phyloP scores from a whole-genome alignment of 2,329 filamentous ascomycete species.

The Phialophora macrospora region DNA sequence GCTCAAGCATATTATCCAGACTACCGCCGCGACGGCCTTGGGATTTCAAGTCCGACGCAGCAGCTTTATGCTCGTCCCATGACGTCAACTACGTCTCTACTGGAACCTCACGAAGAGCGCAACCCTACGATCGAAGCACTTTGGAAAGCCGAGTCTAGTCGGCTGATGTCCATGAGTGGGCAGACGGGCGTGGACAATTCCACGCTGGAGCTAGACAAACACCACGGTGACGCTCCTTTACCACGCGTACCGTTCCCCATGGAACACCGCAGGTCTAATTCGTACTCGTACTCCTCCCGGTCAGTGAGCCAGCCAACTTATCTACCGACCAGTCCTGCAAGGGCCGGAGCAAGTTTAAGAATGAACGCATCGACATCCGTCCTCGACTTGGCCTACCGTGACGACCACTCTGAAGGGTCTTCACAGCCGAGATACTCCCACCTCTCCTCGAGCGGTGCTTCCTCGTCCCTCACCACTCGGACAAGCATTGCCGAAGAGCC shows the following conservation, averaged over 20 bases:
- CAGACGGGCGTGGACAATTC: constrained; percentile 26
- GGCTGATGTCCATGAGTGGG: constrained; percentile 37
- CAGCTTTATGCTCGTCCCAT: constrained; percentile 20
- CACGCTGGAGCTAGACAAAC: constrained; percentile 20
- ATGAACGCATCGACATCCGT: constrained; percentile 20
- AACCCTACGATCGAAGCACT: constrained; percentile 38
- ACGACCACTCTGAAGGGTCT: constrained; percentile 35
- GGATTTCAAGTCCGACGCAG: constrained; percentile 19
- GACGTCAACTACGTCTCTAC: constrained; percentile 31
- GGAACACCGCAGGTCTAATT: constrained; percentile 6
- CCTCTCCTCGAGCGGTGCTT: constrained; percentile 34
- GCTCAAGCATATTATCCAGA: constrained; percentile 7
- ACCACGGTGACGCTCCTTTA: background rate
- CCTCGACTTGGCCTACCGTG: constrained; percentile 26
- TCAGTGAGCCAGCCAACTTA: constrained; percentile 19
- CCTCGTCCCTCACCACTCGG: constrained; percentile 35
- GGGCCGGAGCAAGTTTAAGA: constrained; percentile 6
- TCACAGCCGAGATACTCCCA: constrained; percentile 34
- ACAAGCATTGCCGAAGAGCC: constrained; percentile 37
- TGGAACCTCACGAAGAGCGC: constrained; percentile 30
- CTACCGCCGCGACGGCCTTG: constrained; percentile 12
- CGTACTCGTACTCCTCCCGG: constrained; percentile 26
- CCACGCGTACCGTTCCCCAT: background rate
- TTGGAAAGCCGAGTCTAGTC: constrained; percentile 39
- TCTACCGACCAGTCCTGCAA: constrained; percentile 1